Evolutionary conservation across 2,329 filamentous ascomycete genomes (phyloP), one percentile per base, ranked within the genome.

Genomic region (Grosmannia serpens): DNA sequence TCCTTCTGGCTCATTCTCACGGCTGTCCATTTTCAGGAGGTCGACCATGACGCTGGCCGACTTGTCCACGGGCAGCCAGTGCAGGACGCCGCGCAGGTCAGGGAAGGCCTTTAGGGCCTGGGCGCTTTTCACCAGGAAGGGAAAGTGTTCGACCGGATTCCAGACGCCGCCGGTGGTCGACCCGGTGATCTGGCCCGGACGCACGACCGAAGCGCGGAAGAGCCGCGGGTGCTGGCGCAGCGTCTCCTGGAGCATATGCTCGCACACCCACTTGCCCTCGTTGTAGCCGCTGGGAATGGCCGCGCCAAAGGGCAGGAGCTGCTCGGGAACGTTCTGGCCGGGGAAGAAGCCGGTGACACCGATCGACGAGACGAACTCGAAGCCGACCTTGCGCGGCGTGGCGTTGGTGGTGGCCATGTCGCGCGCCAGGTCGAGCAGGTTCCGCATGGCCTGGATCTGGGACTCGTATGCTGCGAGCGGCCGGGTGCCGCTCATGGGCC

Each of bases 181-280:
- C 0, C 81, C 81, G 1, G 79, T 70, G 47, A 84, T 77, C 64
- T 84, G 81, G 0, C 77, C 81, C 0, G 74, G 68, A 0, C 80
- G 72, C 0, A 77, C 73, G 0, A 65, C 67, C 68, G 73, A 75
- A 0, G 74, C 61, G 20, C 70, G 71, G 67, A 81, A 78, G 1
- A 61, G 67, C 0, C 67, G 59, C 0, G 73, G 73, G 60, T 75
- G 65, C 22, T 67, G 65, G 57, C 74, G 72, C 4, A 80, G 65
- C 0, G 79, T 81, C 55, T 71, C 66, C 54, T 76, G 71, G 0
- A 82, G 70, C 66, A 81, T 76, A 3, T 68, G 65, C 62, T 82
- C 78, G 64, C 77, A 81, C 0, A 71, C 70, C 46, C 64, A 75
- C 62, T 83, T 82, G 5, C 75, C 79, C 9, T 82, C 77, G n/a